These are phyloP conservation scores for Metschnikowia aberdeeniae DNA, from an alignment of 805 yeast genomes.

Conservation along the genomic window DNA sequence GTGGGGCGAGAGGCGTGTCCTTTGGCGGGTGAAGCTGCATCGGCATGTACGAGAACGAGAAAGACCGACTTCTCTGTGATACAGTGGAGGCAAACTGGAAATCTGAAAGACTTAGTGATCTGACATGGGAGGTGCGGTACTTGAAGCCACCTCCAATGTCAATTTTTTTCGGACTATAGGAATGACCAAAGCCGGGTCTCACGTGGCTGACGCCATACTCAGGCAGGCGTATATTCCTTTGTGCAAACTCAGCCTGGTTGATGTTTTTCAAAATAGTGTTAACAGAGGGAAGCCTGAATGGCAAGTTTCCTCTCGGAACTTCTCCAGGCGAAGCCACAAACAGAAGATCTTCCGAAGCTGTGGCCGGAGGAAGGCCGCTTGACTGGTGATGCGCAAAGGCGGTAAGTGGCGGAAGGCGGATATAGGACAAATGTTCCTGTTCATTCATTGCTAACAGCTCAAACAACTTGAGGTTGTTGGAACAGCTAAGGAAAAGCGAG, in stretches of 20 bases:
- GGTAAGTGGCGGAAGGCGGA: neutral
- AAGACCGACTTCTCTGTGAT: neutral
- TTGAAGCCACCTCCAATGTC: neutral
- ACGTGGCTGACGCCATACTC: neutral
- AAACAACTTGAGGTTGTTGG: neutral
- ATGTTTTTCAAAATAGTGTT: conserved; percentile 9
- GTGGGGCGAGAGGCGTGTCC: neutral
- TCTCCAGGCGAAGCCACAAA: too few relatives aligned
- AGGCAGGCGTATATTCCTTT: neutral
- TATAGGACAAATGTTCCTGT: neutral
- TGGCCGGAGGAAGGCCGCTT: neutral
- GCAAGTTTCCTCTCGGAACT: too few relatives aligned
- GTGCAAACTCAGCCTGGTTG: conserved; percentile 1
- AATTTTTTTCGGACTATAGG: neutral
- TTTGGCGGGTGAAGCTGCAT: neutral
- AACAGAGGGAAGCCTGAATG: conserved; percentile 11
- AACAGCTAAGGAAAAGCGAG: too few relatives aligned
- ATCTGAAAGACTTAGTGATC: conserved; percentile 1
- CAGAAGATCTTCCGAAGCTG: too few relatives aligned
- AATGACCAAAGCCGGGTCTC: neutral
- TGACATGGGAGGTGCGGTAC: neutral
- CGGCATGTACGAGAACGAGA: conserved; percentile 1
- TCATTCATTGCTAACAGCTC: neutral
- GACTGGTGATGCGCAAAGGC: neutral
- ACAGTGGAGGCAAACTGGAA: neutral